Evolutionary conservation across 257 asterid species (phyloP).

Genomic region (Fraxinus excelsior): DNA sequence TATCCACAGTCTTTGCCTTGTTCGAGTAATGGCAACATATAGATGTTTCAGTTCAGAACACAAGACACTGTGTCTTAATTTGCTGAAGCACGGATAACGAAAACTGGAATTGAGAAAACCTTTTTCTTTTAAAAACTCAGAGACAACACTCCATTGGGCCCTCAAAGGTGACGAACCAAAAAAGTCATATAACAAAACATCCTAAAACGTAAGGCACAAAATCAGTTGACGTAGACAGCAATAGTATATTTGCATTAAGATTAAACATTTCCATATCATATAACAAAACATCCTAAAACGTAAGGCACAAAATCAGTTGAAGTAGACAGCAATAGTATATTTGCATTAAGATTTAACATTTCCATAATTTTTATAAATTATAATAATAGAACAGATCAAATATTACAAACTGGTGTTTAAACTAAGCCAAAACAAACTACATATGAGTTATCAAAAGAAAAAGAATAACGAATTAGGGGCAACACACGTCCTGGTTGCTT

Average conservation of each 20-base stretch:
- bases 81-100: slow-evolving; percentile 48
- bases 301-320: background rate
- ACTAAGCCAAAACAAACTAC: background rate
- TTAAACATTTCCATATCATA: slow-evolving; percentile 32
- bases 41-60: slow-evolving; percentile 71
- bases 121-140: slow-evolving; percentile 50
- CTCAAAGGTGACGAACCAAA: slow-evolving; percentile 64
- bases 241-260: background rate
- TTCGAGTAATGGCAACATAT: slow-evolving; percentile 70
- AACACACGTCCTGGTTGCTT: too few species aligned
- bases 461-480: background rate
- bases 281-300: slow-evolving; percentile 60
- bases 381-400: too few species aligned
- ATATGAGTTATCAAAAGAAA: background rate
- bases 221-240: background rate
- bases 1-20: slow-evolving; percentile 75
- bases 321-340: background rate
- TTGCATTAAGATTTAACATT: background rate
- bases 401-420: background rate
- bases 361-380: background rate
- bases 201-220: slow-evolving; percentile 37
- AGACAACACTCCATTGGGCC: slow-evolving; percentile 69
- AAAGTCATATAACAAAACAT: slow-evolving; percentile 64
- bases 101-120: slow-evolving; percentile 39
- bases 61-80: slow-evolving; percentile 51